A percentile compares a stretch with the other conserved stretches of the same genome.
These are phyloP conservation scores for Claviceps cyperi DNA, from an alignment of 2,329 filamentous ascomycete genomes.

Conservation along the genomic window DNA sequence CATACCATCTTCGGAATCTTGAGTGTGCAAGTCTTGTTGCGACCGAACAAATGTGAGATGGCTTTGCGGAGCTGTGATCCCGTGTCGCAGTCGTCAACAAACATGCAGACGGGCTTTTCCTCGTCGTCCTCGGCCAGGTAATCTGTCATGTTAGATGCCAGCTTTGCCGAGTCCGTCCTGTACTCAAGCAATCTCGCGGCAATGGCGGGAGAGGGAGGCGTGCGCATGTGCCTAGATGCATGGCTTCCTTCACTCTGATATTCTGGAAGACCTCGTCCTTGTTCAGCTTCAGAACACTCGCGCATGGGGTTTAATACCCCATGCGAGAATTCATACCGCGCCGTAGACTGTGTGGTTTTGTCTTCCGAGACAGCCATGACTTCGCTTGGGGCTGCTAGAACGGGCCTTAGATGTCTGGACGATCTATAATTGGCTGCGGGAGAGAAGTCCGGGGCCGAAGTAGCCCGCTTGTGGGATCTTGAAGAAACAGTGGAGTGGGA, in stretches of 20 bases:
- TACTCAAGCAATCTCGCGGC: background rate
- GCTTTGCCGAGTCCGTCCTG: background rate
- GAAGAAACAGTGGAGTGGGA: constrained; percentile 10
- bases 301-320: background rate
- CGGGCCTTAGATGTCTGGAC: constrained; percentile 7
- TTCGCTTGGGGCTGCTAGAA: constrained; percentile 8
- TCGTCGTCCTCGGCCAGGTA: constrained; percentile 7
- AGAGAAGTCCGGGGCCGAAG: constrained; percentile 33
- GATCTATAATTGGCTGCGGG: constrained; percentile 6
- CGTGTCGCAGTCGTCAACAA: constrained; percentile 42
- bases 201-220: background rate
- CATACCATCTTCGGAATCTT: constrained; percentile 55
- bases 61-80: constrained; percentile 54
- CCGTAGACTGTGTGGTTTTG: background rate
- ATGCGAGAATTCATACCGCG: background rate
- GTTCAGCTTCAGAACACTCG: background rate
- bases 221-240: background rate
- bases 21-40: constrained; percentile 66
- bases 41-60: constrained; percentile 68
- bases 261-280: background rate
- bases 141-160: background rate
- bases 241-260: background rate
- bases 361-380: constrained; percentile 5
- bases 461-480: constrained; percentile 31
- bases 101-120: constrained; percentile 33